phyloP scores from a whole-genome alignment of 257 asterid genomes.

The Perilla frutescens region DNA sequence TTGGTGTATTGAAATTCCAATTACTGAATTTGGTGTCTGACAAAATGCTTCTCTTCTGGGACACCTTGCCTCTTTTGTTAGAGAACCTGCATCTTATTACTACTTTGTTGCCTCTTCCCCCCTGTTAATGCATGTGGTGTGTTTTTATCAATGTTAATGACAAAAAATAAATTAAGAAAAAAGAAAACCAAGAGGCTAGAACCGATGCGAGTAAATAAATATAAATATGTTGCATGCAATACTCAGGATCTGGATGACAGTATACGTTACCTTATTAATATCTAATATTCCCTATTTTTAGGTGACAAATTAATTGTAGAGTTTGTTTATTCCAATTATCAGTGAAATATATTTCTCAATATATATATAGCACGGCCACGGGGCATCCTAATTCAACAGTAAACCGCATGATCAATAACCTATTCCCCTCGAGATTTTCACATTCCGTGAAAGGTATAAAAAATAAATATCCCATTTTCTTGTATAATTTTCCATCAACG shows the following conservation, averaged over 20 bases:
- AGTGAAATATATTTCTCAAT: too few relatives aligned
- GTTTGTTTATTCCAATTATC: too few relatives aligned
- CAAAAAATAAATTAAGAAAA: not conserved
- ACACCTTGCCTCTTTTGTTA: conserved; percentile 42
- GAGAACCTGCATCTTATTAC: conserved; percentile 18
- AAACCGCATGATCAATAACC: not conserved
- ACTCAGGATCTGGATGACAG: not conserved
- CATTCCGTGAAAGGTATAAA: not conserved
- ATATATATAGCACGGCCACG: too few relatives aligned
- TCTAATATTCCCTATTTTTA: not conserved
- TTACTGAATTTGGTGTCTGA: conserved; percentile 24
- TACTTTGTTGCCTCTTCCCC: not conserved
- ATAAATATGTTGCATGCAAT: not conserved
- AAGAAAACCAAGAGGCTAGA: not conserved
- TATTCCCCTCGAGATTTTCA: not conserved
- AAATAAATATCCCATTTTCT: not conserved
- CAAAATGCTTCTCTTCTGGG: conserved; percentile 23
- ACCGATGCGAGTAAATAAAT: not conserved
- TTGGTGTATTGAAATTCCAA: not conserved
- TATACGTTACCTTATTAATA: not conserved
- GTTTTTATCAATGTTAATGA: not conserved
- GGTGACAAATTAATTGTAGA: too few relatives aligned
- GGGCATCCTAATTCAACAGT: too few relatives aligned
- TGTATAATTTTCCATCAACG: not conserved
- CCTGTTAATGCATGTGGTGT: conserved; percentile 31